Conservation (phyloP, 805 yeast genomes). For the Kluyveromyces starmeri region DNA sequence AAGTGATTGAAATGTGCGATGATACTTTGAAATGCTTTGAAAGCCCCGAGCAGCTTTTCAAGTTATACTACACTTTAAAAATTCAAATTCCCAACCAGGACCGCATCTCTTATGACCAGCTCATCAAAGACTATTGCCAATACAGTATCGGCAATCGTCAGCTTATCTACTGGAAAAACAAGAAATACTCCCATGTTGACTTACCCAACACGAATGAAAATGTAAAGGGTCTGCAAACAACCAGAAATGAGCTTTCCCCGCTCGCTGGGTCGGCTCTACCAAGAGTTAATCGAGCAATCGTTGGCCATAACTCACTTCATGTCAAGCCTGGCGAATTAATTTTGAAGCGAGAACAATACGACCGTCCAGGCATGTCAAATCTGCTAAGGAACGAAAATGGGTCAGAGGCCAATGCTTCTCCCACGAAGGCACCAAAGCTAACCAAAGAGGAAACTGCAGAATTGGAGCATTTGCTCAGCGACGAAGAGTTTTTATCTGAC, state of each 20-base stretch:
- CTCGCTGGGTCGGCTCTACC: constrained; percentile 1
- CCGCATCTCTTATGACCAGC: constrained; percentile 3
- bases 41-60: constrained; percentile 1
- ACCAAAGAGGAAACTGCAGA: constrained; percentile 2
- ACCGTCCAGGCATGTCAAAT: background rate
- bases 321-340: constrained; percentile 1
- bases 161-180: constrained; percentile 1
- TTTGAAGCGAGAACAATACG: background rate
- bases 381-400: background rate
- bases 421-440: constrained; percentile 1
- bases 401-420: background rate
- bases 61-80: constrained; percentile 2
- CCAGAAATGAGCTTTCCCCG: background rate
- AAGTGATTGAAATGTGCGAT: constrained; percentile 3
- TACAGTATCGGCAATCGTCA: constrained; percentile 1
- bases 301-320: background rate
- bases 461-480: constrained; percentile 1
- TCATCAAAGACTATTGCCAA: constrained; percentile 1
- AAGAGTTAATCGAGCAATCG: background rate
- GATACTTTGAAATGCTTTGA: constrained; percentile 1
- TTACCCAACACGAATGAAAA: constrained; percentile 1
- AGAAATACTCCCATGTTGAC: constrained; percentile 1
- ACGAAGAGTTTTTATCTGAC: constrained; percentile 2
- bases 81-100: constrained; percentile 5
- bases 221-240: background rate